Evolutionary conservation across 805 yeast genomes (phyloP), one percentile per base, ranked within the genome.

Genomic region (Sungouiella thailandica): DNA sequence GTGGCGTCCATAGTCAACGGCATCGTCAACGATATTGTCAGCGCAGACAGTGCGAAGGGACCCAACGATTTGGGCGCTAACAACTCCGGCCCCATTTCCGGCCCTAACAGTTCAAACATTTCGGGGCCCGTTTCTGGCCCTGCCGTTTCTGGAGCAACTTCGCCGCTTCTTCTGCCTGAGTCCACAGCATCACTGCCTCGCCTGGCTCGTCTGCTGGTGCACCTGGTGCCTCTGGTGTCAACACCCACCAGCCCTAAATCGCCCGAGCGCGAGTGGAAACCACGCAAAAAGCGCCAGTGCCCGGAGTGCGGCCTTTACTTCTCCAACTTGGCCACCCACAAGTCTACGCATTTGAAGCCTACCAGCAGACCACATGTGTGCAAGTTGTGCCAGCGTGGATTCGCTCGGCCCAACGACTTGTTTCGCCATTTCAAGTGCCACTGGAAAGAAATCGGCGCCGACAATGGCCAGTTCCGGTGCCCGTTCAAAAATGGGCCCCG

Each of bases 371-470:
- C 95, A 0, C 90, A 80, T 53, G 66, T 77, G 28, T 88, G 97
- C 58, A 68, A 74, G 26, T 74, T 78, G 22, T 88, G 97, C 57
- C 68, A 74, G 25, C 75, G 96, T 39, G 95, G 95, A 2, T 88
- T 88, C 60, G 85, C 93, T 11, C 70, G 96, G 39, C 81, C 89
- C 27, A 89, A 89, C 55, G 96, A 88, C 55, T 64, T 89, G 45
- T 74, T 81, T 44, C 71, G 97, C 41, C 97, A 88, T 56, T 78
- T 80, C 49, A 87, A 85, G 58, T 74, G 90, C 37, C 97, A 88
- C 57, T 75, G 88, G 71, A 82, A 83, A 46, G 90, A 82, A 46
- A 70, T 76, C 4, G 83, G 83, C 3, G 66, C 72, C 17, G 77
- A 73, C 55, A 75, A 77, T 46, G 77, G 76, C 17, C 80, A 84